Conservation (phyloP, 495 filamentous ascomycete genomes). For the Apiosordaria backusii region DNA sequence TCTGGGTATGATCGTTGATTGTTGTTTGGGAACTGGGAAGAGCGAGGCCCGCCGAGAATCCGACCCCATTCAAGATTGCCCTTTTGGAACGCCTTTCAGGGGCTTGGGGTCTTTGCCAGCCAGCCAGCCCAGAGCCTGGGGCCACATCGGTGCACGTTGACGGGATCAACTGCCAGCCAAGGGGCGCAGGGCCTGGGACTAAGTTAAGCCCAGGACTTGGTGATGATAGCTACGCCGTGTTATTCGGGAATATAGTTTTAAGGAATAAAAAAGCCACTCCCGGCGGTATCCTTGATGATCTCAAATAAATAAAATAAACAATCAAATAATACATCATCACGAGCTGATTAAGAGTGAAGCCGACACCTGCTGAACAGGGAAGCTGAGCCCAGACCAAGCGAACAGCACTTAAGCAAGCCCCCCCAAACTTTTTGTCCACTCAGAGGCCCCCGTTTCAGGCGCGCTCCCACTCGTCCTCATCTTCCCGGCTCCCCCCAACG, state of each 20-base stretch:
- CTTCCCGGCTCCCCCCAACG: conserved; percentile 44
- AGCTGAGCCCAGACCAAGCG: conserved; percentile 28
- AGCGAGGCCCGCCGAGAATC: background rate
- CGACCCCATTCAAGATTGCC: background rate
- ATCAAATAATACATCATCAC: background rate
- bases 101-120: background rate
- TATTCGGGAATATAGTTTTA: no score
- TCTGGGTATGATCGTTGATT: background rate
- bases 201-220: background rate
- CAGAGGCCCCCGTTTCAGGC: conserved; percentile 23
- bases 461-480: conserved; percentile 25
- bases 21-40: background rate
- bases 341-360: background rate
- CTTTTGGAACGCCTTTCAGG: background rate
- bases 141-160: background rate
- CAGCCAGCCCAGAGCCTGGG: background rate
- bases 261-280: background rate
- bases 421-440: conserved; percentile 27
- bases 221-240: no score
- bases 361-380: background rate
- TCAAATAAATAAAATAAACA: background rate
- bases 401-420: conserved; percentile 23
- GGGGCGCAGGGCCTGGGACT: background rate
- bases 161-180: background rate
- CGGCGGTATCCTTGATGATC: no score